These are phyloP conservation scores for Vanrija humicola DNA, from an alignment of 1,284 basidiomycete genomes.

Conservation along the genomic window DNA sequence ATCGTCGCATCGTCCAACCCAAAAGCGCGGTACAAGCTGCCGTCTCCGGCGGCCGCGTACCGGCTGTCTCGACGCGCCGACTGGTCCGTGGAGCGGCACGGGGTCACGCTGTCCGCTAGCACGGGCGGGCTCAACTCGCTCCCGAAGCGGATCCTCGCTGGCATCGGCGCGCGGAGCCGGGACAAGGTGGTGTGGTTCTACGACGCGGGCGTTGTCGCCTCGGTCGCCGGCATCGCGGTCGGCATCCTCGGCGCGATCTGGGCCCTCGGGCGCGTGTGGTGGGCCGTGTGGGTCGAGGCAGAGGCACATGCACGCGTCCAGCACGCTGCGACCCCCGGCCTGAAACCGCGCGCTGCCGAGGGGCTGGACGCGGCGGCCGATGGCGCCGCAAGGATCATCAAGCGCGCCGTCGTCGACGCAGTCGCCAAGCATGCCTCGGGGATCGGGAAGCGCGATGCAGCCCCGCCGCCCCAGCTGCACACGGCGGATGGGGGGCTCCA, in stretches of 20 bases:
- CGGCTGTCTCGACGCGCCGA: slow-evolving; percentile 13
- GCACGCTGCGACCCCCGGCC: not conserved
- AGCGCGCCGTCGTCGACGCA: slow-evolving; percentile 2
- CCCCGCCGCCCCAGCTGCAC: slow-evolving; percentile 1
- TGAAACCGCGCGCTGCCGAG: not conserved
- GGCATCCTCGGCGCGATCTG: slow-evolving; percentile 23
- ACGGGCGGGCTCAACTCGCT: slow-evolving; percentile 27
- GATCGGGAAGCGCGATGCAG: too few relatives aligned
- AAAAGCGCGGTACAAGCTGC: not conserved
- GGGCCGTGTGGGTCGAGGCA: slow-evolving; percentile 30
- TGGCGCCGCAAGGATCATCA: slow-evolving; percentile 1
- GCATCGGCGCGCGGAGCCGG: not conserved
- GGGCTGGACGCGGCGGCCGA: not conserved
- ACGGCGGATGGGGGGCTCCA: slow-evolving; percentile 22
- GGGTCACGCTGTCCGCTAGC: slow-evolving; percentile 18
- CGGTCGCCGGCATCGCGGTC: slow-evolving; percentile 3
- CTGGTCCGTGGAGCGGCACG: slow-evolving; percentile 20
- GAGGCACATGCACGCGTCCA: slow-evolving; percentile 24
- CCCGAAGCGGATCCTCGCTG: slow-evolving; percentile 7
- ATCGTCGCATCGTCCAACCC: not conserved
- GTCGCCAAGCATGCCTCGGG: not conserved
- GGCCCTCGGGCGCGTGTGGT: slow-evolving; percentile 26
- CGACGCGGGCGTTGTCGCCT: slow-evolving; percentile 17
- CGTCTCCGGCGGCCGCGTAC: slow-evolving; percentile 10
- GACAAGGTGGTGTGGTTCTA: slow-evolving; percentile 15